Conservation (phyloP, 768 basidiomycete genomes). For the Terana coerulea region DNA sequence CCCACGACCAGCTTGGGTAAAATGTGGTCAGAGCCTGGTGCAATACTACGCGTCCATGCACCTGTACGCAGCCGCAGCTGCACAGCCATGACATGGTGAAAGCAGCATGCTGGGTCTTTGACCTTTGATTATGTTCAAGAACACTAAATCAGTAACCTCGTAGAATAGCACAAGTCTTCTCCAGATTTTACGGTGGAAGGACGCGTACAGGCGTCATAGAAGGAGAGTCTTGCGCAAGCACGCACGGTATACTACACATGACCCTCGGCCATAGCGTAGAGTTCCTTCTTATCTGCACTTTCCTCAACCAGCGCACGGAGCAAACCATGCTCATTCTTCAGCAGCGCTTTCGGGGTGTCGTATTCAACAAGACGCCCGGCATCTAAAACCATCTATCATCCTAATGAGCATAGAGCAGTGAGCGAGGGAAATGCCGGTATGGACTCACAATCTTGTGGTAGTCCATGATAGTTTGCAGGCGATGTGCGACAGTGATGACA, state of each 20-base stretch:
- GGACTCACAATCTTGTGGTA: constrained; percentile 50
- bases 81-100: no score
- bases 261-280: constrained; percentile 25
- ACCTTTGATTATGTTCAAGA: no score
- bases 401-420: neutral
- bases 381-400: constrained; percentile 45
- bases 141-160: no score
- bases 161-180: no score
- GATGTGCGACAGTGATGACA: constrained; percentile 56
- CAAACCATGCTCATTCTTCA: constrained; percentile 32
- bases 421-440: constrained; percentile 18
- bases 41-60: no score
- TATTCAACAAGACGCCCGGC: constrained; percentile 44
- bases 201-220: no score
- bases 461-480: constrained; percentile 56
- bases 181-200: no score
- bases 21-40: no score
- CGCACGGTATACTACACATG: neutral
- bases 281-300: constrained; percentile 34
- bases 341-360: constrained; percentile 41
- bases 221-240: no score
- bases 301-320: constrained; percentile 36
- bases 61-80: no score
- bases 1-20: no score
- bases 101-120: no score